A percentile compares a stretch with the other conserved stretches of the same genome.
Evolutionary conservation across 192 early-diverging fungal genomes (phyloP).

Genomic region (Coemansia sp.): DNA sequence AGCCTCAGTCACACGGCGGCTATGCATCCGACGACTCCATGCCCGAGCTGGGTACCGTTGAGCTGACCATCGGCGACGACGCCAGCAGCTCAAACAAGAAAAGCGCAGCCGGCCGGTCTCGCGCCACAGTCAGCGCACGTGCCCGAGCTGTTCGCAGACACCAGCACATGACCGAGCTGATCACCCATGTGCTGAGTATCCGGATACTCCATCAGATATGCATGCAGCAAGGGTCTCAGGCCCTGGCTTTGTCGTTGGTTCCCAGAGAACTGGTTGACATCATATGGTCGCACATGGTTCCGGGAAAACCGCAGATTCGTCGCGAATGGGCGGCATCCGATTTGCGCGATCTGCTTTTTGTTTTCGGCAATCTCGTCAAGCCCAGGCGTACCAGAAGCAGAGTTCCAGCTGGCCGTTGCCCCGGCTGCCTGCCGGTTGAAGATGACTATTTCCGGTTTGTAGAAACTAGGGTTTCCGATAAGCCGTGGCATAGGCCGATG

Average conservation of each 20-base stretch:
- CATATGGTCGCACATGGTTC: constrained; percentile 27
- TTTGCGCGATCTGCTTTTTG: constrained; percentile 19
- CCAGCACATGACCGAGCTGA: constrained; percentile 39
- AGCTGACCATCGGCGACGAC: constrained; percentile 34
- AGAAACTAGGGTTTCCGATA: constrained; percentile 11
- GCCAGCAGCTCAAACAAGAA: constrained; percentile 7
- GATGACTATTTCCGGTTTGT: constrained; percentile 20
- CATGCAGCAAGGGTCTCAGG: constrained; percentile 1
- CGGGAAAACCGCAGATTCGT: constrained; percentile 20
- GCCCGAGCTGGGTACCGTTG: constrained; percentile 46
- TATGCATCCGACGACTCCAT: constrained; percentile 18
- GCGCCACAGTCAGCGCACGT: constrained; percentile 24
- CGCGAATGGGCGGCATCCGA: constrained; percentile 46
- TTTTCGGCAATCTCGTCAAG: constrained; percentile 20
- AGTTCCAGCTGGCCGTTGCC: not conserved
- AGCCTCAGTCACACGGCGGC: constrained; percentile 1
- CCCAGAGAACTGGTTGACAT: constrained; percentile 16
- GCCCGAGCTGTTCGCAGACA: constrained; percentile 28
- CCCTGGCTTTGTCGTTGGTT: constrained; percentile 28
- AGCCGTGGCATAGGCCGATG: constrained; percentile 45
- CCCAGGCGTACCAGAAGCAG: not conserved
- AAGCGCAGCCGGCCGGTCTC: not conserved
- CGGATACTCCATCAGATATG: constrained; percentile 25
- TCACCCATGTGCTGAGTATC: constrained; percentile 18
- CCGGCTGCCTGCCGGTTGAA: not conserved